Evolutionary conservation across 768 basidiomycete species (phyloP), one percentile per base, ranked within the genome.

Genomic region (Amanita fuliginea): DNA sequence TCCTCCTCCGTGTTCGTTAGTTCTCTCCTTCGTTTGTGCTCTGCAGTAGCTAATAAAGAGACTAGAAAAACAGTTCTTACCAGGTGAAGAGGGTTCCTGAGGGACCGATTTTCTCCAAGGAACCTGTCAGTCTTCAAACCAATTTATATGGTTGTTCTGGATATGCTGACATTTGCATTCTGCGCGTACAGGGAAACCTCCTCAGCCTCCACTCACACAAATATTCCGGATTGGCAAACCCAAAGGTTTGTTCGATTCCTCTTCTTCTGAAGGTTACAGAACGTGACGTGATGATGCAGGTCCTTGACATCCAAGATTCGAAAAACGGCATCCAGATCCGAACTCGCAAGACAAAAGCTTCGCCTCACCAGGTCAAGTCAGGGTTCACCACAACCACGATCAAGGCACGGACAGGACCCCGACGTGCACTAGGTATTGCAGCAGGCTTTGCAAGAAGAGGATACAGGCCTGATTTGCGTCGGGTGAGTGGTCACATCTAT

Each of bases 121-220:
- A 95, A 74, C 78, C 81, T 47, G 85, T 89, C 61, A 54, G 81
- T 77, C 41, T 14, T n/a, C 28, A 22, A 46, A 46, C 21, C 26
- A 21, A 7, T 36, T n/a, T 41, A 35, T 55, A 33, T 44, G n/a
- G 24, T 32, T 24, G 33, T 10, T 3, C 22, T 36, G 18, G 16
- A 33, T 16, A 33, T 46, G 7, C n/a, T 22, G 22, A 35, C n/a
- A 1, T 47, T 6, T 35, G n/a, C 10, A 14, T 30, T 30, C 30
- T 30, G 30, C 30, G 30, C 11, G 11, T n/a, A 51, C 52, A 90
- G 89, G 91, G 87, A 57, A 91, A 91, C 72, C 80, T 92, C 65
- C 73, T 76, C 52, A 92, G 87, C 72, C 59, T 90, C 56, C 86
- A 93, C 74, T 93, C 91, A n/a, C 75, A 77, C 76, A 95, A 94